Evolutionary conservation across 2,329 filamentous ascomycete species (phyloP), one percentile per base, ranked within the genome.

Genomic region (Fusarium guadeloupense): DNA sequence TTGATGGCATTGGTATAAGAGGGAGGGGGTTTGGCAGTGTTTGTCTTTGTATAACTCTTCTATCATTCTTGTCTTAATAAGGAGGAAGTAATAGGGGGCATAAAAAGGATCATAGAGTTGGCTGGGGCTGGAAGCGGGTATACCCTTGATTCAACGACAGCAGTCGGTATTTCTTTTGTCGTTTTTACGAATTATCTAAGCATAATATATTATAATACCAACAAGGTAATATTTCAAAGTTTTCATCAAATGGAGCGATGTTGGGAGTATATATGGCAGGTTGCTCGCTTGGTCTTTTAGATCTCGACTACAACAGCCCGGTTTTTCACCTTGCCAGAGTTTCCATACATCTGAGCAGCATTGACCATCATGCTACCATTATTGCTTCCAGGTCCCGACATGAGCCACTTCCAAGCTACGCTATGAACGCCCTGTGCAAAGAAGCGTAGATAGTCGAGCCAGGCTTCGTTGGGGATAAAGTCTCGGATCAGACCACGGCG

Each of bases 351-450:
- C 66, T 85, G 83, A 2, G 78, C 80, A 2, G 84, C 84, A 64
- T 87, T 87, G 25, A 86, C 78, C 77, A 87, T 78, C 21, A 86
- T 59, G 9, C 78, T 77, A 14, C 83, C 82, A 30, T 79, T 74
- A 54, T 81, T 81, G 7, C 76, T 78, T 9, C 80, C 81, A 1
- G 81, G 80, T 0, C 83, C 83, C 0, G 79, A 75, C 83, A 85
- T 84, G 28, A 85, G 67, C 78, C 81, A 84, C 65, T 85, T 83
- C 81, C 83, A 85, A 6, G 84, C 64, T 12, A 86, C 72, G 31
- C 76, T 78, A 34, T 77, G 76, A 5, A 80, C 34, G 3, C 83
- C 83, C 49, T 82, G 77, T 34, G 72, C 71, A 0, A 84, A 13
- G 6, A 86, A 70, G 44, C 72, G 71, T 6, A 76, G 59, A n/a